Base-by-base conservation (phyloP, 2,329 filamentous ascomycete genomes). In the Eutypella sp. region DNA sequence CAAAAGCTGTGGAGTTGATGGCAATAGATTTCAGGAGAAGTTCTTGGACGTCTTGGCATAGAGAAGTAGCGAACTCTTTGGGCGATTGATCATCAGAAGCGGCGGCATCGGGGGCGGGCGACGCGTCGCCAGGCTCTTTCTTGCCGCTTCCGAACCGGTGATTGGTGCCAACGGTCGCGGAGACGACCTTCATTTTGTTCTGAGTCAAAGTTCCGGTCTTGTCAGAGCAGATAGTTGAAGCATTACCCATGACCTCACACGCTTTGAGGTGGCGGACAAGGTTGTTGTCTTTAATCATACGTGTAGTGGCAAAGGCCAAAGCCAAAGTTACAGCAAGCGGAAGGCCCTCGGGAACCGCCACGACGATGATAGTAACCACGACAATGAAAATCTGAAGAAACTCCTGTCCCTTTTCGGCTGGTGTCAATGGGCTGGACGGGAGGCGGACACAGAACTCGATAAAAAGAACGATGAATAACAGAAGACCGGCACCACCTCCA, bases 391-490 rank as follows among this genome's bases (percentile, higher is more conserved):
- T 88, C 48, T 85, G 77, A 54, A 89, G 74, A 57, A 89, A 89
- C 43, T 79, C 75, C 58, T 92, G 87, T 8, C 87, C 90, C 69
- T 95, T 96, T 44, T 82, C 65, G 3, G 87, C 82, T 3, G 89
- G 75, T 0, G 76, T 75, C 2, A 68, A 68, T 3, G 60, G 52
- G 47, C 79, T 73, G 16, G 75, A 61, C 5, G 73, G 71, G 3
- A 96, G 76, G 11, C 80, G 70, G 40, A 83, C 88, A 9, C 93
- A 72, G 61, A 95, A 96, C 57, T 89, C 80, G 69, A 96, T 91
- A 59, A 96, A 81, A 13, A 96, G 75, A 39, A 95, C 85, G 40
- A 92, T 75, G 68, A 96, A 96, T 40, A 96, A 74, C 8, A 89
- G 70, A 13, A 93, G 71, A 53, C 86, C 89, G 41, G 89, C 88